Evolutionary conservation across 2,329 filamentous ascomycete genomes (phyloP).

Genomic region (Dactylellina drechsleri): DNA sequence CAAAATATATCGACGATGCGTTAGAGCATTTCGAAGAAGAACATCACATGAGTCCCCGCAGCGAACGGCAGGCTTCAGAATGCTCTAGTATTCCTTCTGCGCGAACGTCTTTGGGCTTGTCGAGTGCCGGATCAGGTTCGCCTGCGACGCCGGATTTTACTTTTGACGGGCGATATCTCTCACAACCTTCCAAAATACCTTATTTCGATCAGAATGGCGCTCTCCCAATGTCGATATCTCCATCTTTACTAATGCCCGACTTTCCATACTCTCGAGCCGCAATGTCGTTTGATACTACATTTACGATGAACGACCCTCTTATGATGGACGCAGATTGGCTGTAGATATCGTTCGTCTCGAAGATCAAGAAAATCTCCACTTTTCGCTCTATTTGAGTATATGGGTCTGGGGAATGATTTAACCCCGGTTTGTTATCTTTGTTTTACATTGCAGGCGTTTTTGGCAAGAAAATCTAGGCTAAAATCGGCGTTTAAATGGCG

Average conservation of each 20-base stretch:
- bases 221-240: constrained; percentile 43
- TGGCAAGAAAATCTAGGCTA: constrained; percentile 39
- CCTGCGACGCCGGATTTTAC: constrained; percentile 46
- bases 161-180: constrained; percentile 49
- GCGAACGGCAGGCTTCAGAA: constrained; percentile 47
- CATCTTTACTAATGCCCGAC: constrained; percentile 46
- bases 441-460: constrained; percentile 43
- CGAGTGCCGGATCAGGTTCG: constrained; percentile 30
- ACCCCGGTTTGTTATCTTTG: background rate
- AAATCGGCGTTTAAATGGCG: constrained; percentile 26
- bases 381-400: constrained; percentile 16
- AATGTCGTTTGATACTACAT: constrained; percentile 43
- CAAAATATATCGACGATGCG: constrained; percentile 49
- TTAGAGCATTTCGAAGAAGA: constrained; percentile 51
- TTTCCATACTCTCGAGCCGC: constrained; percentile 37
- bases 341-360: constrained; percentile 1
- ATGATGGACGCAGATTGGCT: constrained; percentile 54
- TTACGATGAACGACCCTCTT: constrained; percentile 49
- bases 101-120: constrained; percentile 44
- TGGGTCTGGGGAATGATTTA: background rate
- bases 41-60: constrained; percentile 41
- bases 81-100: constrained; percentile 44
- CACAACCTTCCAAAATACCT: constrained; percentile 43
- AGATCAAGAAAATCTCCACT: constrained; percentile 39
- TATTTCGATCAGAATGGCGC: constrained; percentile 44